Percentiles rank a stretch among this genome's conserved stretches.
These are phyloP conservation scores for Furcasterigmium sp. DNA, from an alignment of 2,329 filamentous ascomycete genomes.

Conservation along the genomic window DNA sequence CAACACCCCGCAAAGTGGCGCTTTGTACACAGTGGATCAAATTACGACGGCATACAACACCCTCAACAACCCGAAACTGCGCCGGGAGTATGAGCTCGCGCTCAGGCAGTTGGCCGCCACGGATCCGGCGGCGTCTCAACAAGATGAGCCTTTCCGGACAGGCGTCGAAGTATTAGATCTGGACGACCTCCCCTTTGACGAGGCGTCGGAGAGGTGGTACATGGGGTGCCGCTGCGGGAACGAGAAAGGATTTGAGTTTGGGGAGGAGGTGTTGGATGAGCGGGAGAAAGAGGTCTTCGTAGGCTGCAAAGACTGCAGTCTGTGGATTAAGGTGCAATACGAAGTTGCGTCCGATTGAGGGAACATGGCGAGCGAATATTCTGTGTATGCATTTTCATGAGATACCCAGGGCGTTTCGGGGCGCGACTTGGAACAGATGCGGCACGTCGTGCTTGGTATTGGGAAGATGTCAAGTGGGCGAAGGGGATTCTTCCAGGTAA, in stretches of 20 bases:
- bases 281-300: conserved; percentile 58
- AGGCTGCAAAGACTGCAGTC: conserved; percentile 60
- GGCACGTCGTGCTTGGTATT: too few relatives aligned
- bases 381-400: conserved; percentile 4
- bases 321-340: conserved; percentile 62
- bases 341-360: conserved; percentile 40
- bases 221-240: conserved; percentile 61
- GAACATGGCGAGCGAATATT: conserved; percentile 5
- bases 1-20: neutral
- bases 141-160: conserved; percentile 38
- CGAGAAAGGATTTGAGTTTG: conserved; percentile 51
- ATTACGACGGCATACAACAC: conserved; percentile 55
- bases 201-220: conserved; percentile 44
- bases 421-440: too few relatives aligned
- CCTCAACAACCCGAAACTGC: conserved; percentile 44
- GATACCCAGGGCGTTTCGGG: neutral
- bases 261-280: conserved; percentile 55
- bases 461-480: too few relatives aligned
- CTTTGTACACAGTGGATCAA: conserved; percentile 52
- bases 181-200: conserved; percentile 56
- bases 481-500: too few relatives aligned
- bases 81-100: conserved; percentile 44
- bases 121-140: conserved; percentile 12
- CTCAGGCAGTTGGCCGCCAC: conserved; percentile 11
- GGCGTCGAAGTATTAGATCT: conserved; percentile 61